A percentile compares a stretch with the other conserved stretches of the same genome.
Conservation (phyloP, 2,329 filamentous ascomycete species). For the Penicillium vulpinum region DNA sequence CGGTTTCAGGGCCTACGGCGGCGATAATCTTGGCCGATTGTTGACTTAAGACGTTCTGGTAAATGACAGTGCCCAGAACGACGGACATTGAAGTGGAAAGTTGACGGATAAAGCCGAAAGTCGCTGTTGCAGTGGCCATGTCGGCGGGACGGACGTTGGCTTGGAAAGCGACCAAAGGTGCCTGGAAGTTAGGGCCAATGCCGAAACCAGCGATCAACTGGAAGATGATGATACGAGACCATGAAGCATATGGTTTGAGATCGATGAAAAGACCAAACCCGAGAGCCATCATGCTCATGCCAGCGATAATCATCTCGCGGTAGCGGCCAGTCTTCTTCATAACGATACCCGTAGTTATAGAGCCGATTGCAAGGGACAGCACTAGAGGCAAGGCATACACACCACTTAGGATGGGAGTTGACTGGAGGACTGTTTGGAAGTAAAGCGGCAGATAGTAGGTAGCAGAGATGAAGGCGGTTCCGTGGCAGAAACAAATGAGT, state of each 20-base stretch:
- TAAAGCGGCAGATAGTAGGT: constrained; percentile 83
- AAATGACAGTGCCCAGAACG: constrained; percentile 58
- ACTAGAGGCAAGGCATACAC: constrained; percentile 73
- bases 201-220: constrained; percentile 63
- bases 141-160: constrained; percentile 60
- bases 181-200: constrained; percentile 63
- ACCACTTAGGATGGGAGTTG: constrained; percentile 68
- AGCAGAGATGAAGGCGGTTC: constrained; percentile 73
- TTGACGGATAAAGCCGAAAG: constrained; percentile 61
- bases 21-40: constrained; percentile 30
- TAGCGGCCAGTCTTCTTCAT: constrained; percentile 73
- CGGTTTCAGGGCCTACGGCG: constrained; percentile 33
- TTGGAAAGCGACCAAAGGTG: constrained; percentile 65
- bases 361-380: constrained; percentile 64
- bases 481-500: constrained; percentile 68
- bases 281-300: constrained; percentile 60
- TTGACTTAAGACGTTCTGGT: constrained; percentile 40
- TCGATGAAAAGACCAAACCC: constrained; percentile 67
- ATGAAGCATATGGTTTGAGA: constrained; percentile 54
- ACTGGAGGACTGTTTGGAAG: constrained; percentile 73
- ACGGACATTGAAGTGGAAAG: constrained; percentile 59
- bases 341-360: constrained; percentile 63
- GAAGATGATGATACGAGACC: constrained; percentile 52
- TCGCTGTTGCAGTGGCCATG: constrained; percentile 63
- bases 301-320: constrained; percentile 59